A percentile compares a stretch with the other conserved stretches of the same genome.
Evolutionary conservation across 768 basidiomycete genomes (phyloP).

Genomic region (Lepiota venenata): DNA sequence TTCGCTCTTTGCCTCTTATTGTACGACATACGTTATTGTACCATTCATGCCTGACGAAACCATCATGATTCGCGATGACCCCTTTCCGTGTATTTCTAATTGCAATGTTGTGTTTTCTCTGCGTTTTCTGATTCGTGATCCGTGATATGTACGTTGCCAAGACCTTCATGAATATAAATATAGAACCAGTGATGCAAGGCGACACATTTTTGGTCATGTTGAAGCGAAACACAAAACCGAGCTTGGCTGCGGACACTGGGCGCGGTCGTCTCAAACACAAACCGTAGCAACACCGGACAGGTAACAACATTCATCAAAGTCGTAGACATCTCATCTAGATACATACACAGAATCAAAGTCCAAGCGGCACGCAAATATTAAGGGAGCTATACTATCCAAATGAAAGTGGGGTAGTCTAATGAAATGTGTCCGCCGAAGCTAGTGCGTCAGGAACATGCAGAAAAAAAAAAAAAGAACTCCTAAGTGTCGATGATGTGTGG

Average conservation of each 20-base stretch:
- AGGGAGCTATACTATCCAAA: neutral
- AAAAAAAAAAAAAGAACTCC: neutral
- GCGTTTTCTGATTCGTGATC: no score
- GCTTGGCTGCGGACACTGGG: neutral
- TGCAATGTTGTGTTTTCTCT: neutral
- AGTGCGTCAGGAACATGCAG: neutral
- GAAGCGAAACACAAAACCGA: neutral
- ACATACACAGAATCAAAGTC: neutral
- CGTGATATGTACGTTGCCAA: no score
- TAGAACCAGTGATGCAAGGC: no score
- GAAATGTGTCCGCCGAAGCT: neutral
- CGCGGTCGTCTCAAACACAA: neutral
- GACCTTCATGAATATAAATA: no score
- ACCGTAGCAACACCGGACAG: no score
- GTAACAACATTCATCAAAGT: no score
- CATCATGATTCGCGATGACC: slow-evolving; percentile 5
- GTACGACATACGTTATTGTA: neutral
- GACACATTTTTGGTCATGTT: no score
- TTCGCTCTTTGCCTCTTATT: neutral
- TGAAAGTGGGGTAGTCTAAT: slow-evolving; percentile 2
- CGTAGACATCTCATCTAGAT: no score
- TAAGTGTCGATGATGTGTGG: neutral
- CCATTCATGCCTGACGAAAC: slow-evolving; percentile 3
- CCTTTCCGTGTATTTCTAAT: neutral
- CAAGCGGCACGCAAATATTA: neutral